Evolutionary conservation across 1,139 yeast genomes (phyloP).

Genomic region (Sugiyamaella grinbergsii): DNA sequence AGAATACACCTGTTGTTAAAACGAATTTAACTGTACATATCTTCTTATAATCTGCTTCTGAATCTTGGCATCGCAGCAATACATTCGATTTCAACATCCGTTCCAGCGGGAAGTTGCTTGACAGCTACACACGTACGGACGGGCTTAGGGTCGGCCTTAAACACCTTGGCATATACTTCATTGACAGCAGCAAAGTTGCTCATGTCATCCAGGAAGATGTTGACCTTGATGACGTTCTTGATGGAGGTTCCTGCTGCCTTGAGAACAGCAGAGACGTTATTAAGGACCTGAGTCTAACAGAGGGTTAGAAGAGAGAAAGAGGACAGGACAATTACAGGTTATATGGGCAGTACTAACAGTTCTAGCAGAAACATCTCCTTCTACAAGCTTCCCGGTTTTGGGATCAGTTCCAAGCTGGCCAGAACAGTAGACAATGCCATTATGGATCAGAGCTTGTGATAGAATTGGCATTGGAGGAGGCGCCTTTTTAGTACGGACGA

Average conservation of each 20-base stretch:
- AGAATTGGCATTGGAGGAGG: constrained; percentile 36
- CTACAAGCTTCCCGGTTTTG: constrained; percentile 39
- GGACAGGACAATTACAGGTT: no score
- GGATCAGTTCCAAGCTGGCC: constrained; percentile 48
- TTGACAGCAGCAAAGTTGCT: constrained; percentile 51
- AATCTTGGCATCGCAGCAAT: constrained; percentile 30
- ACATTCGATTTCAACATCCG: constrained; percentile 45
- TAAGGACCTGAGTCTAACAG: constrained; percentile 27
- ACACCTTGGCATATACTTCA: constrained; percentile 50
- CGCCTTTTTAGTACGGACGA: constrained; percentile 30
- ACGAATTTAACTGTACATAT: no score
- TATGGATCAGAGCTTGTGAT: constrained; percentile 53
- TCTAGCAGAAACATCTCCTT: constrained; percentile 36
- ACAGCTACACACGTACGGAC: constrained; percentile 56
- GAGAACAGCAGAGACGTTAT: constrained; percentile 47
- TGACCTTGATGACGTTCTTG: constrained; percentile 54
- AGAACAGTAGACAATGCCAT: constrained; percentile 55
- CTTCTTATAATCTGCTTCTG: constrained; percentile 3
- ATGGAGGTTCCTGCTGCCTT: constrained; percentile 52
- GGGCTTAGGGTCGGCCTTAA: constrained; percentile 49
- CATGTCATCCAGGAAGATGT: constrained; percentile 52
- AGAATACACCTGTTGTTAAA: no score
- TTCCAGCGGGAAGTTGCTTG: constrained; percentile 33
- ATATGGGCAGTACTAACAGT: constrained; percentile 22
- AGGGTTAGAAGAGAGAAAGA: neutral